These are phyloP conservation scores for Omphalotus guepiniiformis DNA, from an alignment of 768 basidiomycete species.

Conservation along the genomic window DNA sequence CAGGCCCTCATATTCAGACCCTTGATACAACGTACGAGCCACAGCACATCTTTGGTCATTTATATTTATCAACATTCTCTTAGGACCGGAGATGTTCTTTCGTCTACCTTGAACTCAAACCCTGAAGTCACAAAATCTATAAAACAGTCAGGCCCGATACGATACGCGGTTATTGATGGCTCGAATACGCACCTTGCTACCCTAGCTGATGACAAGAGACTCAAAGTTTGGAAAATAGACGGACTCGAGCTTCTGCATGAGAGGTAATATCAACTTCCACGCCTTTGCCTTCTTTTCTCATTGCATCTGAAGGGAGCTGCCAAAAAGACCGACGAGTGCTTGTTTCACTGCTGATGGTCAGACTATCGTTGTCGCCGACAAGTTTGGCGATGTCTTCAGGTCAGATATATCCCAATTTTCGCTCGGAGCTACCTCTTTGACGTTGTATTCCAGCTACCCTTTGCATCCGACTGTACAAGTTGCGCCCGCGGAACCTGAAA, in stretches of 20 bases:
- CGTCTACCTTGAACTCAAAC: conserved; percentile 36
- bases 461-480: background rate
- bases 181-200: conserved; percentile 51
- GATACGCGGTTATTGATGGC: conserved; percentile 51
- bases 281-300: conserved; percentile 1
- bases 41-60: conserved; percentile 8
- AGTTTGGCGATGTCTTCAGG: conserved; percentile 94
- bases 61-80: too few species aligned
- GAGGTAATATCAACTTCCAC: conserved; percentile 42
- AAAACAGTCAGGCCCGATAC: conserved; percentile 51
- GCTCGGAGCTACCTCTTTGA: background rate
- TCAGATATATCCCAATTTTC: conserved; percentile 22
- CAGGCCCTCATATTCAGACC: conserved; percentile 62
- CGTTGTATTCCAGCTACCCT: conserved; percentile 49
- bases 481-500: background rate
- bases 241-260: conserved; percentile 49
- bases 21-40: conserved; percentile 51
- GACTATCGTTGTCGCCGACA: conserved; percentile 82
- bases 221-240: conserved; percentile 72
- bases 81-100: conserved; percentile 51
- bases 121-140: conserved; percentile 27
- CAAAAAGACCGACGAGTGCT: conserved; percentile 77
- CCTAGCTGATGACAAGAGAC: conserved; percentile 72
- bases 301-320: conserved; percentile 54
- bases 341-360: conserved; percentile 55